These are phyloP conservation scores for Leccinum subrobustum DNA, from an alignment of 1,284 basidiomycete genomes.

Conservation along the genomic window DNA sequence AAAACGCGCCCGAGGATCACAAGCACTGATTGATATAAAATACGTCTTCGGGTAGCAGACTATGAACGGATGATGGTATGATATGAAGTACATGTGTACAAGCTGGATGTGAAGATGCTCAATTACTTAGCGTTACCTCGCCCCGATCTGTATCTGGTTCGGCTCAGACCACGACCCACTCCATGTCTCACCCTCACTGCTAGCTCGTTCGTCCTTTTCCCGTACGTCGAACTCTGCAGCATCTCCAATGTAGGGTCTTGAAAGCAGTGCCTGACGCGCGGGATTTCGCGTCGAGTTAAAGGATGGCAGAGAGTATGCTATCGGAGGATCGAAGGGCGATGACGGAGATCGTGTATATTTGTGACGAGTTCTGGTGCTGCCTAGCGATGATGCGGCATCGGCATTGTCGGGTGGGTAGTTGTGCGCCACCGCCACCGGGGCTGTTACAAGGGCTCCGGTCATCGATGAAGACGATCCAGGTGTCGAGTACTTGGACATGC, in stretches of 20 bases:
- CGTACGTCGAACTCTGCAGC: slow-evolving; percentile 40
- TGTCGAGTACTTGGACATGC: slow-evolving; percentile 28
- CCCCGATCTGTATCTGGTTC: slow-evolving; percentile 30
- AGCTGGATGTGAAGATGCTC: not conserved
- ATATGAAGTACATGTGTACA: slow-evolving; percentile 20
- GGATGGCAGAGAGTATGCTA: slow-evolving; percentile 28
- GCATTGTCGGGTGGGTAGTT: slow-evolving; percentile 60
- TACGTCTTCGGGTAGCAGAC: not conserved
- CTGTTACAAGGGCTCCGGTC: slow-evolving; percentile 25
- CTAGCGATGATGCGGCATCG: slow-evolving; percentile 33
- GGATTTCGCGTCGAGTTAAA: slow-evolving; percentile 19
- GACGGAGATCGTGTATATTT: slow-evolving; percentile 44
- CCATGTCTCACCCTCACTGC: slow-evolving; percentile 40
- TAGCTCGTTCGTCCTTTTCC: slow-evolving; percentile 50
- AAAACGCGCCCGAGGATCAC: not conserved
- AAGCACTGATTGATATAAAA: not conserved
- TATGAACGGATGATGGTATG: slow-evolving; percentile 7
- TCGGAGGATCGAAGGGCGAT: slow-evolving; percentile 40
- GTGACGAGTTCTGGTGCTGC: slow-evolving; percentile 31
- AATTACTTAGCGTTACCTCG: slow-evolving; percentile 17
- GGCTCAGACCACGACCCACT: slow-evolving; percentile 42
- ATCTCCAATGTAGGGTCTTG: slow-evolving; percentile 34
- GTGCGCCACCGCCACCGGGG: slow-evolving; percentile 40
- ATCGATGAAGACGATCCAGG: slow-evolving; percentile 35
- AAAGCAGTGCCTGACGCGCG: slow-evolving; percentile 13